Percentiles rank a stretch among this genome's conserved stretches.
phyloP scores from a whole-genome alignment of 257 asterid genomes.

The Solanum rostratum region DNA sequence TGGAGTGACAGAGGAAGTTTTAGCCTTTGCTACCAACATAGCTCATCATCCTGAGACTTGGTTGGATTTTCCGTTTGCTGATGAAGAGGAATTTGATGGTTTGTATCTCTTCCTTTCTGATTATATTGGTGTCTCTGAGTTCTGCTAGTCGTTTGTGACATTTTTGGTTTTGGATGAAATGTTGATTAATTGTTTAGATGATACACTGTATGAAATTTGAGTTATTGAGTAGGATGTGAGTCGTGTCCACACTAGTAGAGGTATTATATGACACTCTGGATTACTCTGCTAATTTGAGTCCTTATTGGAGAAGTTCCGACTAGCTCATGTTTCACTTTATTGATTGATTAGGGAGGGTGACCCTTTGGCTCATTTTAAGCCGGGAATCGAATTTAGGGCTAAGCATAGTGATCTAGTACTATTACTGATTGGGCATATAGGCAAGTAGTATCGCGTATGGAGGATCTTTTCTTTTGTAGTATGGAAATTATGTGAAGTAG shows the following conservation, averaged over 20 bases:
- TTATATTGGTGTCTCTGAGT: neutral
- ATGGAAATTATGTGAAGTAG: neutral
- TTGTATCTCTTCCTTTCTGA: neutral
- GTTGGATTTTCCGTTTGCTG: slow-evolving; percentile 89
- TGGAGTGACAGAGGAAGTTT: slow-evolving; percentile 80
- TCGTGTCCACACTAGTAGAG: neutral
- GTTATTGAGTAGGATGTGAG: neutral
- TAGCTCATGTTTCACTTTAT: neutral
- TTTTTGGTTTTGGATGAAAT: neutral
- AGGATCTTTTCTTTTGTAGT: neutral
- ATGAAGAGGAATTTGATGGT: slow-evolving; percentile 89
- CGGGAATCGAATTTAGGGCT: neutral
- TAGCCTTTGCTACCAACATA: slow-evolving; percentile 77
- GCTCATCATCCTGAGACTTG: slow-evolving; percentile 99
- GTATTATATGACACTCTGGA: neutral
- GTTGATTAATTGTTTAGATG: neutral
- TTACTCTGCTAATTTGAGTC: neutral
- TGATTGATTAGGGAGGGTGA: neutral
- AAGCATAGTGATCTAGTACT: neutral
- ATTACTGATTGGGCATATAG: neutral
- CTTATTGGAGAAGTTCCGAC: neutral
- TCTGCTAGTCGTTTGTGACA: neutral
- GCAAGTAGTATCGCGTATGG: neutral
- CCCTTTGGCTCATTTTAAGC: neutral
- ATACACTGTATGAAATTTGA: neutral